Conservation (phyloP, 208 protist species). For the Trypanosoma avium region DNA sequence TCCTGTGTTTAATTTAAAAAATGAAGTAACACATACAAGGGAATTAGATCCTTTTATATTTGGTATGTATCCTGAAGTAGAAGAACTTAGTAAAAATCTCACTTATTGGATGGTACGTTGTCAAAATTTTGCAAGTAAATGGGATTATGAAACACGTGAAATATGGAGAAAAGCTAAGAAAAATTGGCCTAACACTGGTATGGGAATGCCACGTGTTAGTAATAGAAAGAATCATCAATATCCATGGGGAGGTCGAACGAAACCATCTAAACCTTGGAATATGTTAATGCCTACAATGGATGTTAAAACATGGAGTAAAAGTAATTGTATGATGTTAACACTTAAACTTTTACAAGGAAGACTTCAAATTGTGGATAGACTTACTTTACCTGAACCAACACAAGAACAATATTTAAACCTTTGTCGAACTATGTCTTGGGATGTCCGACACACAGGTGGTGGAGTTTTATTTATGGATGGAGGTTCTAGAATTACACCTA, state of each 20-base stretch:
- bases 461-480: slow-evolving; percentile 92
- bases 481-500: slow-evolving; percentile 83
- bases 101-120: slow-evolving; percentile 88
- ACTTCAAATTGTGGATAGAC: slow-evolving; percentile 82
- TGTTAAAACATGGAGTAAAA: slow-evolving; percentile 84
- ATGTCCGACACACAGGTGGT: slow-evolving; percentile 86
- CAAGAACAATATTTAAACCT: slow-evolving; percentile 79
- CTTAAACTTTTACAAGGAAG: slow-evolving; percentile 90
- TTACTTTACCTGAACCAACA: slow-evolving; percentile 79
- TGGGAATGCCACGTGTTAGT: slow-evolving; percentile 87
- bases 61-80: slow-evolving; percentile 80
- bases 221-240: slow-evolving; percentile 80
- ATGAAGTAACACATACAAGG: slow-evolving; percentile 80
- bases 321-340: slow-evolving; percentile 87
- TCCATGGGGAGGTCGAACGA: slow-evolving; percentile 76
- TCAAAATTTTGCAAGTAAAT: slow-evolving; percentile 87
- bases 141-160: slow-evolving; percentile 88
- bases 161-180: slow-evolving; percentile 91
- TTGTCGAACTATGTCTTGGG: slow-evolving; percentile 85
- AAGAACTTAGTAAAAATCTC: slow-evolving; percentile 74
- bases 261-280: slow-evolving; percentile 90
- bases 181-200: slow-evolving; percentile 92
- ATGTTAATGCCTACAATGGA: slow-evolving; percentile 90
- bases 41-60: slow-evolving; percentile 92
- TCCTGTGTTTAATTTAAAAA: slow-evolving; percentile 78